A percentile compares a stretch with the other conserved stretches of the same genome.
These are phyloP conservation scores for Ricinus communis DNA, from an alignment of 345 rosid species.

Conservation along the genomic window DNA sequence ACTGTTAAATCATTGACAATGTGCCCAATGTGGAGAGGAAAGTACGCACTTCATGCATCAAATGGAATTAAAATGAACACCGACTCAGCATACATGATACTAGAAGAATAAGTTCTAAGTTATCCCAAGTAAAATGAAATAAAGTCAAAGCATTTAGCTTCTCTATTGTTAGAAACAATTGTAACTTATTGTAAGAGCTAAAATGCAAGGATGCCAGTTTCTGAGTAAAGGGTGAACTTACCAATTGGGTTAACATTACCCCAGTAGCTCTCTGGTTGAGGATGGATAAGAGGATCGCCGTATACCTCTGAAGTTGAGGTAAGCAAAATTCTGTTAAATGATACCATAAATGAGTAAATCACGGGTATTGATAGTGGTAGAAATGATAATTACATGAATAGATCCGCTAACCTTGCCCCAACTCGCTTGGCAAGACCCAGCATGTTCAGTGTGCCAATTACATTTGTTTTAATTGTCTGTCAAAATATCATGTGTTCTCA, in stretches of 20 bases:
- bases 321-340: constrained; percentile 71
- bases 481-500: constrained; percentile 7
- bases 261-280: constrained; percentile 95
- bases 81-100: background rate
- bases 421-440: constrained; percentile 98
- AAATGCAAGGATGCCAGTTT: background rate
- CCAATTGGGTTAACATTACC: constrained; percentile 98
- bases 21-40: background rate
- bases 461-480: constrained; percentile 97
- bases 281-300: constrained; percentile 94
- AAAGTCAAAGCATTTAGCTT: background rate
- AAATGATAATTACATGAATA: constrained; percentile 4
- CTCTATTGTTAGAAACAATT: background rate
- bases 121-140: background rate
- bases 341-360: constrained; percentile 10
- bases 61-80: background rate
- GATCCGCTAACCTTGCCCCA: constrained; percentile 71
- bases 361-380: background rate
- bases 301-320: constrained; percentile 97
- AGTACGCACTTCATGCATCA: background rate
- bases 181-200: background rate
- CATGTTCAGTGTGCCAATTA: constrained; percentile 96
- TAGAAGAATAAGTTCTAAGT: background rate
- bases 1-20: constrained; percentile 1
- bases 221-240: constrained; percentile 22